Evolutionary conservation across 2,329 filamentous ascomycete genomes (phyloP).

Genomic region (Fusarium torreyae): DNA sequence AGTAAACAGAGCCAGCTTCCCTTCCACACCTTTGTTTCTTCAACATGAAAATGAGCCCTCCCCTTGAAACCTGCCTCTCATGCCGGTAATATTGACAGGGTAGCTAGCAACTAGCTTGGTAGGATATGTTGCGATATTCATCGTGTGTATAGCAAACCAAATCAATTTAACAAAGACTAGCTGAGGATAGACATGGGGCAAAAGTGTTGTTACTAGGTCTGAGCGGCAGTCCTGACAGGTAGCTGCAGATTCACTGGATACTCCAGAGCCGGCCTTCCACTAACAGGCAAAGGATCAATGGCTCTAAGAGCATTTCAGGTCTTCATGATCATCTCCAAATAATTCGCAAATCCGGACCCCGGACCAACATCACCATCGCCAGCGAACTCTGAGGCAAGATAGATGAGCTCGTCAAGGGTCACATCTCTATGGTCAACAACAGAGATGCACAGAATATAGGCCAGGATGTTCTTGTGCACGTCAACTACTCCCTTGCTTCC

Average conservation of each 20-base stretch:
- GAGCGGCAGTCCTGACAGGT: background rate
- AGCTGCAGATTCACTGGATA: background rate
- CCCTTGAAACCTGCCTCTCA: no score
- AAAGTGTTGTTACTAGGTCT: no score
- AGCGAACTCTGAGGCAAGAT: slow-evolving; percentile 20
- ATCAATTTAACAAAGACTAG: no score
- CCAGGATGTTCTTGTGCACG: slow-evolving; percentile 22
- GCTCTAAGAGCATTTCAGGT: background rate
- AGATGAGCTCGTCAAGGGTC: slow-evolving; percentile 21
- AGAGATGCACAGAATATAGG: slow-evolving; percentile 22
- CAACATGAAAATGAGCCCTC: no score
- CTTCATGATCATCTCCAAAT: slow-evolving; percentile 1
- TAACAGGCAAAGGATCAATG: background rate
- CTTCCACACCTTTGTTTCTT: no score
- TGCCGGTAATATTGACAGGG: no score
- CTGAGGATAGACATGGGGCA: no score
- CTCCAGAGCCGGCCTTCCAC: background rate
- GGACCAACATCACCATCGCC: slow-evolving; percentile 3
- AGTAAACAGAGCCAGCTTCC: no score
- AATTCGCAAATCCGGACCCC: background rate
- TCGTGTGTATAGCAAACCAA: no score
- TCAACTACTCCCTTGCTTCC: slow-evolving; percentile 12
- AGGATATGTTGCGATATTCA: no score
- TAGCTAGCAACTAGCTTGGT: no score
- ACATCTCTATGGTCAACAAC: slow-evolving; percentile 24